A percentile compares a stretch with the other conserved stretches of the same genome.
phyloP scores from a whole-genome alignment of 495 filamentous ascomycete genomes.

The Clavariopsis aquatica region DNA sequence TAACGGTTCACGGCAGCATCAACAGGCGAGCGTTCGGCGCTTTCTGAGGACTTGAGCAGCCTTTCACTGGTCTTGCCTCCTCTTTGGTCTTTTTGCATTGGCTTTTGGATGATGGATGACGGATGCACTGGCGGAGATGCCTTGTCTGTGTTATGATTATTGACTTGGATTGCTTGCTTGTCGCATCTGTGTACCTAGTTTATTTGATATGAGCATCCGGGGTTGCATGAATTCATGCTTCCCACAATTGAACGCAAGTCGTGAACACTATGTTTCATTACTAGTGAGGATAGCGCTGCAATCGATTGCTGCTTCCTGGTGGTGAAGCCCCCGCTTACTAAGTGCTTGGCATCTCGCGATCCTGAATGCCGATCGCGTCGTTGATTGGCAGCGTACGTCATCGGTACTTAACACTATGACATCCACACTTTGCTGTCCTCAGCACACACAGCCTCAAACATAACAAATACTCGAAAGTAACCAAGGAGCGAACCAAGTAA shows the following conservation, averaged over 20 bases:
- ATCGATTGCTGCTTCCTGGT: neutral
- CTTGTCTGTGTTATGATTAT: slow-evolving; percentile 20
- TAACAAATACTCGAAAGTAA: neutral
- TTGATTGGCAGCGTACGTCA: neutral
- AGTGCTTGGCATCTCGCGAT: neutral
- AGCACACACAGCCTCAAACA: neutral
- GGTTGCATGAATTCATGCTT: slow-evolving; percentile 34
- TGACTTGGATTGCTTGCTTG: slow-evolving; percentile 24
- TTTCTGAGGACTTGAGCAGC: slow-evolving; percentile 44
- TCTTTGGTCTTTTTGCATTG: slow-evolving; percentile 22
- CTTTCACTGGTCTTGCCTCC: slow-evolving; percentile 20
- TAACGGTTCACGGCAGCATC: slow-evolving; percentile 39
- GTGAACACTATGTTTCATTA: neutral
- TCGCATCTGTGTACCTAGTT: slow-evolving; percentile 4
- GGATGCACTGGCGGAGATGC: slow-evolving; percentile 8
- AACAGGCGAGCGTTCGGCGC: slow-evolving; percentile 41
- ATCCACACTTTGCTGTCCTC: neutral
- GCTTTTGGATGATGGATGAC: slow-evolving; percentile 22
- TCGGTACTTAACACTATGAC: neutral
- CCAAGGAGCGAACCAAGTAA: neutral
- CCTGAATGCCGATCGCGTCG: neutral
- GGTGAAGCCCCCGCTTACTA: neutral
- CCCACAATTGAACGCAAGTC: slow-evolving; percentile 4
- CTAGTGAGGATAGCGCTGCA: neutral
- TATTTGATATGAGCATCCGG: neutral